Evolutionary conservation across 768 basidiomycete species (phyloP), one percentile per base, ranked within the genome.

Genomic region (Lactifluus subvellereus): DNA sequence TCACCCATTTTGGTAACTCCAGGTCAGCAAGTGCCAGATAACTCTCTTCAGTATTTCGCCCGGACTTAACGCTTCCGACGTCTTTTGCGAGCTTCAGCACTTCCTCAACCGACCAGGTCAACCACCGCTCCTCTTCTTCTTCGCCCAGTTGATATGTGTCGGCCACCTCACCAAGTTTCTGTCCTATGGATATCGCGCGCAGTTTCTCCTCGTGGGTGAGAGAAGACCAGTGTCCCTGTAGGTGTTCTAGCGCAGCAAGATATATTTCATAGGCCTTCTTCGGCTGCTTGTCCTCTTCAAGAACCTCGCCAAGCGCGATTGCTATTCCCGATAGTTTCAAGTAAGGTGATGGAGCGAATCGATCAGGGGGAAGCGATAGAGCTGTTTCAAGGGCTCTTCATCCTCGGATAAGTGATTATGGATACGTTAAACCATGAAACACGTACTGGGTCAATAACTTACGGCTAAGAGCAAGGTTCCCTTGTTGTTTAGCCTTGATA

Each of bases 281-380:
- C 1, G 73, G 71, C 10, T 67, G 71, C 16, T 77, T 71, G 0
- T 74, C 71, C 18, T 70, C 69, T 68, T 86, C 84, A 16, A 83
- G 72, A 3, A 86, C 78, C 54, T 82, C 83, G 2, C 82, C 84
- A 51, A 89, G 76, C 3, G 79, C 74, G 32, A 86, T 79, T 2
- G 82, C 87, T 13, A 90, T 82, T 3, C 88, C 88, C 0, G 86
- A 83, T 0, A 82, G 74, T 71, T 89, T 90, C 60, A 89, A 78
- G 59, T 85, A 79, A 0, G 87, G 84, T 20, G 81, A 75, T 2
- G 77, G 62, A 0, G 72, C 66, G 54, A 81, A 73, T 20, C 51
- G 66, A 1, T 73, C 71, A 27, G 73, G 59, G 0, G 78, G 79
- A 5, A 86, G 76, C 0, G 71, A 66, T 60, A 79, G 75, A 1